These are phyloP conservation scores for Aquanectria penicillioides DNA, from an alignment of 2,329 filamentous ascomycete genomes.

Conservation along the genomic window DNA sequence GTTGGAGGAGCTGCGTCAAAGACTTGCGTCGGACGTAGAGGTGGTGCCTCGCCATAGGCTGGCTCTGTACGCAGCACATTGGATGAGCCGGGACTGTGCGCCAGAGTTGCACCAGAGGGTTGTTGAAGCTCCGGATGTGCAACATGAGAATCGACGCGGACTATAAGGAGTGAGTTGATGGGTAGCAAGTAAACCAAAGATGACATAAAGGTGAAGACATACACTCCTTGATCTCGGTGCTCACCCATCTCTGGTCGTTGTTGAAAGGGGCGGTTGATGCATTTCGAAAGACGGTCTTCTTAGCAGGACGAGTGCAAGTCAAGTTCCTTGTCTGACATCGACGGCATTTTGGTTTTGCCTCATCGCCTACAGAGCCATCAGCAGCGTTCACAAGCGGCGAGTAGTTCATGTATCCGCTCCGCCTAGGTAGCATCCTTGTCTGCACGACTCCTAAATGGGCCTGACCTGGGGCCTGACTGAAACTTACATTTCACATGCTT, in stretches of 20 bases:
- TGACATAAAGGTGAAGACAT: constrained; percentile 13
- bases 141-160: constrained; percentile 17
- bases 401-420: neutral
- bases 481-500: constrained; percentile 50
- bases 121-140: neutral
- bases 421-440: constrained; percentile 5
- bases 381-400: neutral
- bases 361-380: constrained; percentile 43
- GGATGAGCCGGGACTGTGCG: neutral
- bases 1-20: neutral
- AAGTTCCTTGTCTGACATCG: constrained; percentile 47
- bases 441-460: neutral
- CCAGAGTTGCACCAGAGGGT: neutral
- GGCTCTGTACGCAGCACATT: neutral
- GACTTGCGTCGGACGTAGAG: neutral
- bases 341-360: constrained; percentile 49
- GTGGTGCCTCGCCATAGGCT: constrained; percentile 7
- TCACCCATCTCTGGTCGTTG: constrained; percentile 50
- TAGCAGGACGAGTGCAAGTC: constrained; percentile 46
- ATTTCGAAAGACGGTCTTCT: constrained; percentile 50
- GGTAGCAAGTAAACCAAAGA: neutral
- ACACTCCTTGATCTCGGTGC: constrained; percentile 48
- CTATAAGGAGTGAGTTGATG: constrained; percentile 1
- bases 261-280: constrained; percentile 46
- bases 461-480: neutral